Conservation (phyloP, 805 yeast species). For the Kregervanrija pseudodelftensis region DNA sequence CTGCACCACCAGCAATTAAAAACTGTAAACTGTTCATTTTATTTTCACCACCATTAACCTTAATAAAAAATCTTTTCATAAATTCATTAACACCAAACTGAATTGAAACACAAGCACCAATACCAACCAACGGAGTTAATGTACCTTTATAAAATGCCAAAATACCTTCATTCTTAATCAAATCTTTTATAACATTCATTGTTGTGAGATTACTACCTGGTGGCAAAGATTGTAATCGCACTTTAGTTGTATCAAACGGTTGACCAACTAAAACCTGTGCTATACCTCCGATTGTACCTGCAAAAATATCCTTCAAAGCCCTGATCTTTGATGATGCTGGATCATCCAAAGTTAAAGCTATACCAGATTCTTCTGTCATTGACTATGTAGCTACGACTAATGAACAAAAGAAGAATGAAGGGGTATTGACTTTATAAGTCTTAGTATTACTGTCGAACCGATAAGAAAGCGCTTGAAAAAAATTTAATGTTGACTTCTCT, state of each 20-base stretch:
- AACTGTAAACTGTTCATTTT: conserved; percentile 54
- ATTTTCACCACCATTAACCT: conserved; percentile 35
- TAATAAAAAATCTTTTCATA: conserved; percentile 73
- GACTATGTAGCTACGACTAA: neutral
- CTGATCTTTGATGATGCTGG: conserved; percentile 25
- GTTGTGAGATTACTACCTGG: conserved; percentile 62
- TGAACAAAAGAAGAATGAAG: neutral
- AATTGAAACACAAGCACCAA: conserved; percentile 96
- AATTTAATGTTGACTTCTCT: too few species aligned
- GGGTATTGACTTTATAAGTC: neutral
- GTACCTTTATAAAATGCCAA: conserved; percentile 91
- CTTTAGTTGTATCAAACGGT: conserved; percentile 94
- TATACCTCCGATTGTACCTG: conserved; percentile 93
- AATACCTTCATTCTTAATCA: conserved; percentile 75
- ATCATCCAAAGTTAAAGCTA: conserved; percentile 21
- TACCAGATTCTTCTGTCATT: conserved; percentile 24
- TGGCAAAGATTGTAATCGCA: conserved; percentile 81
- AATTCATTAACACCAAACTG: conserved; percentile 94
- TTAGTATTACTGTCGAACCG: too few species aligned
- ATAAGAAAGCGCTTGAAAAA: too few species aligned
- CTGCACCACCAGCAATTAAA: conserved; percentile 81
- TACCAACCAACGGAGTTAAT: conserved; percentile 85
- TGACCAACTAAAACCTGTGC: conserved; percentile 95
- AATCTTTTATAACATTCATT: conserved; percentile 63
- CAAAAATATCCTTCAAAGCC: conserved; percentile 71